Conservation (phyloP, 352 stramenopile genomes). For the Globisporangium nodosum region DNA sequence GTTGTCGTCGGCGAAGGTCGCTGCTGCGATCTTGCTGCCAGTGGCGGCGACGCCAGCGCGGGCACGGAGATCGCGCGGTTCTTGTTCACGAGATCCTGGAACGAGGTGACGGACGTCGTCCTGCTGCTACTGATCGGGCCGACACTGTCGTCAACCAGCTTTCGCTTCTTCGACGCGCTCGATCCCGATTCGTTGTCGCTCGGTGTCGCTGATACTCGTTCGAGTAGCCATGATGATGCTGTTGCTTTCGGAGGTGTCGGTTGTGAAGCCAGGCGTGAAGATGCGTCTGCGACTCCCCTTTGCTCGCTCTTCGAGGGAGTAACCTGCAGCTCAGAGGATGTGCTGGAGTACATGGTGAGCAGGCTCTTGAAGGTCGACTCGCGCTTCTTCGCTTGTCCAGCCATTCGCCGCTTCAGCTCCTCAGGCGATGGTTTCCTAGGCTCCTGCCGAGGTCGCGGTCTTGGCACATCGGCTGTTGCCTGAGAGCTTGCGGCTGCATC, state of each 20-base stretch:
- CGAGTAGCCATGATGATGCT: constrained; percentile 15
- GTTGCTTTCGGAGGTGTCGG: constrained; percentile 6
- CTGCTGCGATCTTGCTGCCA: constrained; percentile 5
- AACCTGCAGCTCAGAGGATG: background rate
- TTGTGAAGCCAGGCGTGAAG: constrained; percentile 9
- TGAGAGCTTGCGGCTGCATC: background rate
- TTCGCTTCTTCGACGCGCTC: constrained; percentile 7
- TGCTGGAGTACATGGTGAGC: constrained; percentile 7
- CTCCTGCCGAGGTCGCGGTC: background rate
- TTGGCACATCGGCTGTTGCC: background rate
- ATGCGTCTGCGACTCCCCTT: background rate
- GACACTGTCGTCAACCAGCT: background rate
- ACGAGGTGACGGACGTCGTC: constrained; percentile 15
- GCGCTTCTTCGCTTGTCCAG: constrained; percentile 16
- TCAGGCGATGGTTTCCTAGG: constrained; percentile 5
- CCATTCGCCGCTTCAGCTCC: constrained; percentile 9
- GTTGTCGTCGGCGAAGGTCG: background rate
- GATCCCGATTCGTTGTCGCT: background rate
- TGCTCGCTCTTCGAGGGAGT: constrained; percentile 7
- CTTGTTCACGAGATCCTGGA: constrained; percentile 32
- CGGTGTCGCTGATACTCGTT: constrained; percentile 9
- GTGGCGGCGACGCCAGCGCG: constrained; percentile 3
- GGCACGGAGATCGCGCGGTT: constrained; percentile 15
- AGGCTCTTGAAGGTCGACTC: constrained; percentile 15
- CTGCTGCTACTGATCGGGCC: background rate